Evolutionary conservation across 208 protist genomes (phyloP).

Genomic region (Novymonas esmeraldas): DNA sequence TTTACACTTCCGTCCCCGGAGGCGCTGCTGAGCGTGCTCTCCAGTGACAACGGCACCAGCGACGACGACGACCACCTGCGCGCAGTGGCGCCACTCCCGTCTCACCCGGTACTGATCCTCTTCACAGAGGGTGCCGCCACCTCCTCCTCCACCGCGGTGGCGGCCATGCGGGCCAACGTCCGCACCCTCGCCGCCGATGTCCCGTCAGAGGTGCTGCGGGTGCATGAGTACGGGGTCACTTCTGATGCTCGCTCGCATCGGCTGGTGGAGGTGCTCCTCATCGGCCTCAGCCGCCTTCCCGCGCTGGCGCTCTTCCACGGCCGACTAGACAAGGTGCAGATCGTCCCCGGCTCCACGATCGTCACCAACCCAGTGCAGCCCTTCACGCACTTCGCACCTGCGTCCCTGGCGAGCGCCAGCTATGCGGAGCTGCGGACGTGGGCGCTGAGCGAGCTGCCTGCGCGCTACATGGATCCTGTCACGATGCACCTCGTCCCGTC

Average conservation of each 20-base stretch:
- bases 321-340: slow-evolving; percentile 10
- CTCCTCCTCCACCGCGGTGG: background rate
- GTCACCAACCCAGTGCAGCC: slow-evolving; percentile 2
- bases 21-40: slow-evolving; percentile 5
- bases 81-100: background rate
- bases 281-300: slow-evolving; percentile 10
- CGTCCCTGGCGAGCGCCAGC: background rate
- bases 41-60: background rate
- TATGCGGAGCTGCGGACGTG: slow-evolving; percentile 38
- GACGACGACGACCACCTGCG: background rate
- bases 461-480: slow-evolving; percentile 42
- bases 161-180: slow-evolving; percentile 5
- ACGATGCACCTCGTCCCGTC: slow-evolving; percentile 35
- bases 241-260: slow-evolving; percentile 3
- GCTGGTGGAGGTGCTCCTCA: slow-evolving; percentile 16
- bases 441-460: slow-evolving; percentile 35
- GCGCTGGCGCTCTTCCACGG: slow-evolving; percentile 26
- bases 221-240: slow-evolving; percentile 23
- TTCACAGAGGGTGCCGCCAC: slow-evolving; percentile 14
- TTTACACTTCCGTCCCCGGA: slow-evolving; percentile 8
- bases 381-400: background rate
- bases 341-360: slow-evolving; percentile 15
- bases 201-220: slow-evolving; percentile 15
- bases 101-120: slow-evolving; percentile 19
- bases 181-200: slow-evolving; percentile 12